Conservation (phyloP, 257 asterid species). For the Rauvolfia tetraphylla region DNA sequence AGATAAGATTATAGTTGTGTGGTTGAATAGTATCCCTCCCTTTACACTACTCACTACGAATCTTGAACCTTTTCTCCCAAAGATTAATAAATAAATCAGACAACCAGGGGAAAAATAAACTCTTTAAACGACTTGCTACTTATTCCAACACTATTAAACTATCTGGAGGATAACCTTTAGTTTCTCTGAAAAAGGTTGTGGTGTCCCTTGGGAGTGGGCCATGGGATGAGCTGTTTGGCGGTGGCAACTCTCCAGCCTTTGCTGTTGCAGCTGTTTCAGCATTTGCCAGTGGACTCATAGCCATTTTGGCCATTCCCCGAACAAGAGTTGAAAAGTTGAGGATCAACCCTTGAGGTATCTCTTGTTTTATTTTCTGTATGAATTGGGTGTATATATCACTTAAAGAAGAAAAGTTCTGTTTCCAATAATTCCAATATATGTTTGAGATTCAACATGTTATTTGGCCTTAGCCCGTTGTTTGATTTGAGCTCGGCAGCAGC, state of each 20-base stretch:
- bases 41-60: not conserved
- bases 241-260: slow-evolving; percentile 84
- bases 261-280: slow-evolving; percentile 63
- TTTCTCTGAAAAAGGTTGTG: slow-evolving; percentile 43
- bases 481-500: no score
- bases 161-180: slow-evolving; percentile 3
- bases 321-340: slow-evolving; percentile 61
- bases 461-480: not conserved
- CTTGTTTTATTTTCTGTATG: slow-evolving; percentile 1
- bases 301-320: slow-evolving; percentile 81
- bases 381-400: not conserved
- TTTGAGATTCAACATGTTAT: not conserved
- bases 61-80: not conserved
- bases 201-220: slow-evolving; percentile 80
- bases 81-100: not conserved
- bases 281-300: slow-evolving; percentile 58
- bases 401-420: not conserved
- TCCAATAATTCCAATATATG: not conserved
- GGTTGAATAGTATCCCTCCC: not conserved
- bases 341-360: slow-evolving; percentile 50
- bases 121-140: not conserved
- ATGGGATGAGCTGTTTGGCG: slow-evolving; percentile 52
- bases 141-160: not conserved
- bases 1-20: not conserved
- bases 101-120: not conserved